These are phyloP conservation scores for Phytophthora ohioensis DNA, from an alignment of 352 stramenopile species.

Conservation along the genomic window DNA sequence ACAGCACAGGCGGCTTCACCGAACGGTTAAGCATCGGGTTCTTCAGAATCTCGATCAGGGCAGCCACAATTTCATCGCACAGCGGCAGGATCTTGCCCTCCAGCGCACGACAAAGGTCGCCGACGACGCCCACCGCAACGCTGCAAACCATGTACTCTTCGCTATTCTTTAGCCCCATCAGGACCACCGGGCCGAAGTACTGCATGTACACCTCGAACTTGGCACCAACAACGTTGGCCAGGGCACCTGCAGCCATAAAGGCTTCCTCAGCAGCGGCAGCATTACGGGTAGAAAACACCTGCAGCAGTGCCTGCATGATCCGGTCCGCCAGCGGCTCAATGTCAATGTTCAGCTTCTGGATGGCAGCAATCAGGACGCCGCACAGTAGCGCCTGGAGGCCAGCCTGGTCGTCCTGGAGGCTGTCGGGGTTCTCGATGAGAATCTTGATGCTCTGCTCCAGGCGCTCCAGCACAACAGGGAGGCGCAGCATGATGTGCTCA, in stretches of 20 bases:
- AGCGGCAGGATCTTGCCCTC: constrained; percentile 92
- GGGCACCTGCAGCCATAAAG: constrained; percentile 94
- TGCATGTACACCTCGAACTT: constrained; percentile 97
- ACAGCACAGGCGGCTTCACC: constrained; percentile 97
- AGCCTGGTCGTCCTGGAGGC: constrained; percentile 78
- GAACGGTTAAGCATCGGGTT: constrained; percentile 93
- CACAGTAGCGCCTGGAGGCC: constrained; percentile 90
- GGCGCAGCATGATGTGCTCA: constrained; percentile 79
- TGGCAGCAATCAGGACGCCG: constrained; percentile 93
- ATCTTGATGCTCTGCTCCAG: constrained; percentile 76
- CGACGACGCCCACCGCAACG: constrained; percentile 95
- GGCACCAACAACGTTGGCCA: constrained; percentile 94
- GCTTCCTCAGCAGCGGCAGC: constrained; percentile 95
- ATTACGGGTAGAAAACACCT: constrained; percentile 95
- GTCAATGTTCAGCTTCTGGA: constrained; percentile 92
- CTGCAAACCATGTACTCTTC: constrained; percentile 97
- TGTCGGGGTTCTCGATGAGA: constrained; percentile 75
- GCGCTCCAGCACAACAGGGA: constrained; percentile 84
- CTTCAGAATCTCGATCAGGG: constrained; percentile 96
- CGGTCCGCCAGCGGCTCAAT: constrained; percentile 91
- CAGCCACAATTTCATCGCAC: constrained; percentile 95
- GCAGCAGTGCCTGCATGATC: constrained; percentile 96
- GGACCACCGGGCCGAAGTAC: constrained; percentile 92
- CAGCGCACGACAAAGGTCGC: constrained; percentile 95
- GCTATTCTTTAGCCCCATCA: constrained; percentile 94